These are phyloP conservation scores for Oryza punctata DNA, from an alignment of 176 grass and related monocot genomes.

Conservation along the genomic window DNA sequence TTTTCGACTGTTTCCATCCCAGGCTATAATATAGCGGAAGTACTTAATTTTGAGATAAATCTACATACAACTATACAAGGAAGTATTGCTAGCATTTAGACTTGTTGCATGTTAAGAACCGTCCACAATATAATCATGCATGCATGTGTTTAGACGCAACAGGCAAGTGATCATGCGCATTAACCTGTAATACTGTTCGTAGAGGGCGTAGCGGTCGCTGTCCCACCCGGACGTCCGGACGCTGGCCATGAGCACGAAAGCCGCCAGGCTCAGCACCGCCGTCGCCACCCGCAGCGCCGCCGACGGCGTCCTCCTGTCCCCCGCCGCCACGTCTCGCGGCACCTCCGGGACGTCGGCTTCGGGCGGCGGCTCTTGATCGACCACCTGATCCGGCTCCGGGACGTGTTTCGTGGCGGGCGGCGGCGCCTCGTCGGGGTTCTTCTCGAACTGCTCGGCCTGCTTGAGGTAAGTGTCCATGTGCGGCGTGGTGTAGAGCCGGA, in stretches of 20 bases:
- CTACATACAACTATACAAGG: no score
- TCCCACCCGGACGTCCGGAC: slow-evolving; percentile 34
- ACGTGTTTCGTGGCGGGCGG: neutral
- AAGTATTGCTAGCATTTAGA: no score
- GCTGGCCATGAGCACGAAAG: slow-evolving; percentile 62
- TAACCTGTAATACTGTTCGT: slow-evolving; percentile 63
- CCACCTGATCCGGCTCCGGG: neutral
- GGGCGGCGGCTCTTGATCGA: neutral
- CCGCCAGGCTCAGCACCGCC: slow-evolving; percentile 46
- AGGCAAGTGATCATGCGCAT: neutral
- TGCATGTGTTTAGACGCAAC: no score
- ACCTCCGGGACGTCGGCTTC: neutral
- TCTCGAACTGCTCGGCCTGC: slow-evolving; percentile 2
- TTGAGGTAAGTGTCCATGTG: neutral
- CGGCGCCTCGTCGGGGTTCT: neutral
- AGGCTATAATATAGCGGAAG: no score
- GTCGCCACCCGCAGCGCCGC: slow-evolving; percentile 47
- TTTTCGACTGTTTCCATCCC: no score
- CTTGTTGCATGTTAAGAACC: no score
- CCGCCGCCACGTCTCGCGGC: neutral
- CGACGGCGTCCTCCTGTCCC: slow-evolving; percentile 8
- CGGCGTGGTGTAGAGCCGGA: neutral
- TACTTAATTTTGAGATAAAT: no score
- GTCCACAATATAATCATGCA: no score
- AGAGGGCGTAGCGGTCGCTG: slow-evolving; percentile 38